phyloP scores from a whole-genome alignment of 164 flowering plant species.

The Vitis riparia region DNA sequence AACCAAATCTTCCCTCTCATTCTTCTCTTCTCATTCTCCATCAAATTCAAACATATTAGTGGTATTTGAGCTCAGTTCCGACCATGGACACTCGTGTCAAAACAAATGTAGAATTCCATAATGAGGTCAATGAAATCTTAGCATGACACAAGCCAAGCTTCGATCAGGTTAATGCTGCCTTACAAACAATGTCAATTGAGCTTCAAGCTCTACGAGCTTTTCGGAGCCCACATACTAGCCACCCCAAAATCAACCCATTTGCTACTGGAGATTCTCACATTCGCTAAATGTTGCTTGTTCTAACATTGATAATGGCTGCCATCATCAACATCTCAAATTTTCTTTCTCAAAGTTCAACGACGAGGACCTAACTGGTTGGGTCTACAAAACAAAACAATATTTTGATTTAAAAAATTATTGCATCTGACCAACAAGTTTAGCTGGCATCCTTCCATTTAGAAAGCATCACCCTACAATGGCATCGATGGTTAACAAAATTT shows the following conservation, averaged over 20 bases:
- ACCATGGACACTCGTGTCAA: conserved; percentile 15
- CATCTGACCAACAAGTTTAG: neutral
- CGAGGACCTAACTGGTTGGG: neutral
- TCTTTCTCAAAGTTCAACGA: conserved; percentile 5
- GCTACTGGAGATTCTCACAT: conserved; percentile 1
- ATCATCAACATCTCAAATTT: conserved; percentile 4
- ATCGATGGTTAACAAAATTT: neutral
- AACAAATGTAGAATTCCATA: neutral
- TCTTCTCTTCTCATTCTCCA: too few species aligned
- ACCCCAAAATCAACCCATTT: neutral
- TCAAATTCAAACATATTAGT: neutral
- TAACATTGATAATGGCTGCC: neutral
- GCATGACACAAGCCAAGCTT: conserved; percentile 14
- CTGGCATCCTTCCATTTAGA: neutral
- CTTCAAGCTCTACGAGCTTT: neutral
- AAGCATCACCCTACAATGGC: neutral
- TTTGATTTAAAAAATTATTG: conserved; percentile 3
- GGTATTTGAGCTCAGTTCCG: conserved; percentile 13
- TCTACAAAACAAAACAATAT: conserved; percentile 4
- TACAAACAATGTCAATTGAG: neutral
- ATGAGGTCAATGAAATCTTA: neutral
- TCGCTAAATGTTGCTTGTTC: neutral
- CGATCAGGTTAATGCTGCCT: neutral
- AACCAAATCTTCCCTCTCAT: too few species aligned
- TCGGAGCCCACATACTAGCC: neutral